These are phyloP conservation scores for Rutidosis leptorrhynchoides DNA, from an alignment of 129 eudicot species.

Conservation along the genomic window DNA sequence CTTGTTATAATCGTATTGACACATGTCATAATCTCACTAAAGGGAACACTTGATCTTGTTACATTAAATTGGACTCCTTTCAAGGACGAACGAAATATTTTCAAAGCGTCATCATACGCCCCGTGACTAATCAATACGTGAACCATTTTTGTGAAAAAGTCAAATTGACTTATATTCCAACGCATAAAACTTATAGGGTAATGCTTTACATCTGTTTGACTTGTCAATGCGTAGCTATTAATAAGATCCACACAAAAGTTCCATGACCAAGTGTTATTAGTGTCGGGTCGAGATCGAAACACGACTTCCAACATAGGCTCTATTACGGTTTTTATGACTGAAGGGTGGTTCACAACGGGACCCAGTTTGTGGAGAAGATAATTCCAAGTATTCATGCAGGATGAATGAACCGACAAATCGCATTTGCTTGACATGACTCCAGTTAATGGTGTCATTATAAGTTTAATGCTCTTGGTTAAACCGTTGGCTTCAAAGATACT, in stretches of 20 bases:
- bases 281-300: constrained; percentile 46
- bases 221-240: constrained; percentile 44
- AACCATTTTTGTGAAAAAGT: constrained; percentile 48
- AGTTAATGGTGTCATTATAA: constrained; percentile 76
- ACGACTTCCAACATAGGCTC: constrained; percentile 64
- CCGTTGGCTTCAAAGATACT: constrained; percentile 35
- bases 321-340: constrained; percentile 43
- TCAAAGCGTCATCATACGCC: constrained; percentile 45
- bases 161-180: constrained; percentile 61
- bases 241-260: constrained; percentile 58
- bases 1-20: constrained; percentile 42
- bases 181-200: constrained; percentile 52
- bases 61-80: constrained; percentile 45
- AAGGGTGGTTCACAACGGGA: constrained; percentile 39
- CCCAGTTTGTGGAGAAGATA: constrained; percentile 83
- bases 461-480: constrained; percentile 54
- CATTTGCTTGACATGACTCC: constrained; percentile 73
- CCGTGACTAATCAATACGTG: constrained; percentile 38
- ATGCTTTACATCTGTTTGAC: constrained; percentile 33
- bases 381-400: constrained; percentile 82
- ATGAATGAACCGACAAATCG: constrained; percentile 56
- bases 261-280: constrained; percentile 52
- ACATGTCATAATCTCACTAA: constrained; percentile 47
- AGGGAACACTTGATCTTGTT: constrained; percentile 35
- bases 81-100: constrained; percentile 48